Percentiles rank a stretch among this genome's conserved stretches.
Evolutionary conservation across 2,329 filamentous ascomycete genomes (phyloP).

Genomic region (Aspergillus unguis): DNA sequence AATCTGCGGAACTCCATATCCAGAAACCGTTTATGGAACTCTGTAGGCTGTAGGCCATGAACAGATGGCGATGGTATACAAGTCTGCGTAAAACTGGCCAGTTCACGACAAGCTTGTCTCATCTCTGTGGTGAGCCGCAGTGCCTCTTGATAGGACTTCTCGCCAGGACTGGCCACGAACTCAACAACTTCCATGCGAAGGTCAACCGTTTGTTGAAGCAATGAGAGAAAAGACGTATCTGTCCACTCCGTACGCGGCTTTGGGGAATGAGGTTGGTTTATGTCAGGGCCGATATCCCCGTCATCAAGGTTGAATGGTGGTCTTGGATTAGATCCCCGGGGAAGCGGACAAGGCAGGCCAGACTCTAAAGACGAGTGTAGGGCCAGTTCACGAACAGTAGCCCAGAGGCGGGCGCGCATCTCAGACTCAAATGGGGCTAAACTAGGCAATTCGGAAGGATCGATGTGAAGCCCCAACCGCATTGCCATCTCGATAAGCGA

Average conservation of each 20-base stretch:
- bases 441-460: slow-evolving; percentile 21
- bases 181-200: slow-evolving; percentile 11
- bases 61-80: not conserved
- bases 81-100: slow-evolving; percentile 6
- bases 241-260: slow-evolving; percentile 18
- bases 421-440: slow-evolving; percentile 17
- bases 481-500: slow-evolving; percentile 25
- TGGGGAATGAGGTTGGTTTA: slow-evolving; percentile 6
- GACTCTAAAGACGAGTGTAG: slow-evolving; percentile 17
- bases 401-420: slow-evolving; percentile 18
- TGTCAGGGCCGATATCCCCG: slow-evolving; percentile 21
- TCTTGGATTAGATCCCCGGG: slow-evolving; percentile 7
- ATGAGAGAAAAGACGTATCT: slow-evolving; percentile 22
- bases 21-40: slow-evolving; percentile 13
- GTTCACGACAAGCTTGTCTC: slow-evolving; percentile 10
- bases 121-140: slow-evolving; percentile 16
- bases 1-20: slow-evolving; percentile 18
- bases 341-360: slow-evolving; percentile 8
- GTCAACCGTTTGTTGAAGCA: slow-evolving; percentile 12
- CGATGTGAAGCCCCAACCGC: slow-evolving; percentile 29
- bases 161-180: slow-evolving; percentile 3
- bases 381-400: slow-evolving; percentile 18
- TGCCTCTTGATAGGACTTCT: slow-evolving; percentile 17
- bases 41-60: not conserved
- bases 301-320: slow-evolving; percentile 27